phyloP scores from a whole-genome alignment of 192 early-diverging fungal species.

The Chytriomyces hyalinus region DNA sequence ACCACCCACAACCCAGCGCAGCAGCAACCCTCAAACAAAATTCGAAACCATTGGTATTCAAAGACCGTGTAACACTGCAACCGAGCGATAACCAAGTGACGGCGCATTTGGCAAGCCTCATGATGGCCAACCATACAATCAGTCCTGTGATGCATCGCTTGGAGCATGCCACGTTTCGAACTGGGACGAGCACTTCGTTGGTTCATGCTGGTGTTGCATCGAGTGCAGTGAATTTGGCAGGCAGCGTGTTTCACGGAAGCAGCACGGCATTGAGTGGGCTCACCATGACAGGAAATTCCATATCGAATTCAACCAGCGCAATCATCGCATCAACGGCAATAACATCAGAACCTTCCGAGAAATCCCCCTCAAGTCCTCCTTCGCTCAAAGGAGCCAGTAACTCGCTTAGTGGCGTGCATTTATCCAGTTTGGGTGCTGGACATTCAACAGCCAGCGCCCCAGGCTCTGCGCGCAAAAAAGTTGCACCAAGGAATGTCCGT shows the following conservation, averaged over 20 bases:
- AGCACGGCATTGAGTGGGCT: too few species aligned
- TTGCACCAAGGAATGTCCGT: slow-evolving; percentile 12
- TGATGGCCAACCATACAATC: slow-evolving; percentile 85
- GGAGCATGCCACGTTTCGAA: slow-evolving; percentile 80
- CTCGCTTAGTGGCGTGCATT: too few species aligned
- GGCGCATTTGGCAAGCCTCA: slow-evolving; percentile 84
- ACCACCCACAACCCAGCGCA: slow-evolving; percentile 6
- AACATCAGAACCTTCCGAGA: too few species aligned
- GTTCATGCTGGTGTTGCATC: not conserved
- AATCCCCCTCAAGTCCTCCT: too few species aligned
- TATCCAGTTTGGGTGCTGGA: too few species aligned
- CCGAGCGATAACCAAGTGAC: slow-evolving; percentile 82
- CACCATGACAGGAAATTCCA: too few species aligned
- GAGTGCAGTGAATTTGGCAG: not conserved
- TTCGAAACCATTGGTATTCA: slow-evolving; percentile 7
- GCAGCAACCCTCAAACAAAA: not conserved
- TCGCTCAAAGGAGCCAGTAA: too few species aligned
- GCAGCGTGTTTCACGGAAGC: too few species aligned
- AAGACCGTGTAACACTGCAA: slow-evolving; percentile 51
- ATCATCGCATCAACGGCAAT: too few species aligned
- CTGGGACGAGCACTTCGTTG: not conserved
- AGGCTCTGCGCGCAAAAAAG: slow-evolving; percentile 2
- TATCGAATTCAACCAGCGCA: too few species aligned
- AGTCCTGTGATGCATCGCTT: slow-evolving; percentile 81
- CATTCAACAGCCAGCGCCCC: not conserved